Base-by-base conservation (phyloP, 208 protist species). In the Acanthamoeba castellanii region DNA sequence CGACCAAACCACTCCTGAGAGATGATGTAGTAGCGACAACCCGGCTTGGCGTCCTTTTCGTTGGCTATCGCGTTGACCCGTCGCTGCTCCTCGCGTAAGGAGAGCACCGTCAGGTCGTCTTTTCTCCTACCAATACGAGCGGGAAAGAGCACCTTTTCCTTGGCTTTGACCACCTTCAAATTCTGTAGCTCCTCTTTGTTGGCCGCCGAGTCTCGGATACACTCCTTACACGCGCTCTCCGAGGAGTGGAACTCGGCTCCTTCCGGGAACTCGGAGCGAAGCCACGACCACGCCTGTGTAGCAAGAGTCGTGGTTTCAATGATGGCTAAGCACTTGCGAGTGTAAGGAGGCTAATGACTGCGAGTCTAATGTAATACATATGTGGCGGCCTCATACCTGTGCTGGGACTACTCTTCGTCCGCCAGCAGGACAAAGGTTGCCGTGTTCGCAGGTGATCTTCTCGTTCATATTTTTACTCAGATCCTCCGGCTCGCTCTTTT, bases 371-470 rank as follows among this genome's bases (percentile, higher is more conserved):
- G 27, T 25, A 37, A 2, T 55, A 9, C n/a, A 93, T 11, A 93
- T n/a, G 74, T 55, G 25, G 45, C 9, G 47, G 87, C 32, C 6
- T 8, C 13, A 45, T 78, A 76, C 87, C 87, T 92, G 64, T 20
- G 61, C n/a, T 16, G 91, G 66, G 13, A 94, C 50, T 2, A 94
- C 52, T 20, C 30, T 52, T 50, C 91, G 91, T 13, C 91, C 91
- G n/a, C 70, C 91, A n/a, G 91, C 30, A 13, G 91, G 57, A 32
- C 30, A 32, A 18, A 85, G 70, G 45, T 85, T 94, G 47, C 74
- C 74, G 91, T 94, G 91, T 47, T 94, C 91, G 72, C 91, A 94
- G 20, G 91, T 94, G n/a, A 94, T 94, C 27, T 84, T 70, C 27
- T 78, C 91, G 34, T 78, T 94, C 50, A 94, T 94, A 32, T 94